Conservation (phyloP, 2,329 filamentous ascomycete species). For the Penicillium brasilianum region DNA sequence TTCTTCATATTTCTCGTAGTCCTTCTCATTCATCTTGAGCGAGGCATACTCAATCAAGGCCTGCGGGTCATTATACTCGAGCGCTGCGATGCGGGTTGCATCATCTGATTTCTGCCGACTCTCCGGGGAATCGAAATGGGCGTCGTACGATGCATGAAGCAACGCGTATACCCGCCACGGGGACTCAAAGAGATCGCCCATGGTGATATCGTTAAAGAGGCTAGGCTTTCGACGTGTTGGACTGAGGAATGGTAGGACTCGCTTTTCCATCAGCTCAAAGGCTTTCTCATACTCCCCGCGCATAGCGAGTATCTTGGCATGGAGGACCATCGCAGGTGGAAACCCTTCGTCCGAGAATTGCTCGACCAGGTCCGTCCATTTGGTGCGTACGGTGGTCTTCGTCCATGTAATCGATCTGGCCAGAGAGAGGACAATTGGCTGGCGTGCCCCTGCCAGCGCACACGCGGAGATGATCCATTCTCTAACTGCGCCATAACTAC, state of each 20-base stretch:
- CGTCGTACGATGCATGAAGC: slow-evolving; percentile 14
- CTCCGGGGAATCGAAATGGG: slow-evolving; percentile 1
- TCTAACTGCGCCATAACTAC: slow-evolving; percentile 5
- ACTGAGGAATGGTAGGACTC: slow-evolving; percentile 30
- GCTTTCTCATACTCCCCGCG: slow-evolving; percentile 31
- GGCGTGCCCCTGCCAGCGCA: slow-evolving; percentile 28
- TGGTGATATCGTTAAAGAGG: slow-evolving; percentile 17
- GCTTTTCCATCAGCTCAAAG: slow-evolving; percentile 31
- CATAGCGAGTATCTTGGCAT: slow-evolving; percentile 34
- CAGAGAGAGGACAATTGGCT: slow-evolving; percentile 26
- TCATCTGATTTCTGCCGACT: slow-evolving; percentile 23
- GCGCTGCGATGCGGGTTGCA: slow-evolving; percentile 34
- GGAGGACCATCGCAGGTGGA: slow-evolving; percentile 37
- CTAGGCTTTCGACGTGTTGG: slow-evolving; percentile 17
- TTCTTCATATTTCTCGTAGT: slow-evolving; percentile 41
- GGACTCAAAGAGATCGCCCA: slow-evolving; percentile 21
- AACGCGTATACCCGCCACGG: slow-evolving; percentile 39
- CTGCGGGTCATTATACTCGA: slow-evolving; percentile 38
- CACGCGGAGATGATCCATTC: slow-evolving; percentile 32
- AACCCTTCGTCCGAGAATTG: slow-evolving; percentile 32
- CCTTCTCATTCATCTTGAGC: slow-evolving; percentile 29
- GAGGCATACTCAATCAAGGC: slow-evolving; percentile 37
- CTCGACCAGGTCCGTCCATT: slow-evolving; percentile 28
- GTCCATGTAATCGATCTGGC: slow-evolving; percentile 12
- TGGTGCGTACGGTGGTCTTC: slow-evolving; percentile 1